These are phyloP conservation scores for Plectosphaerella cucumerina DNA, from an alignment of 2,329 filamentous ascomycete genomes.

Conservation along the genomic window DNA sequence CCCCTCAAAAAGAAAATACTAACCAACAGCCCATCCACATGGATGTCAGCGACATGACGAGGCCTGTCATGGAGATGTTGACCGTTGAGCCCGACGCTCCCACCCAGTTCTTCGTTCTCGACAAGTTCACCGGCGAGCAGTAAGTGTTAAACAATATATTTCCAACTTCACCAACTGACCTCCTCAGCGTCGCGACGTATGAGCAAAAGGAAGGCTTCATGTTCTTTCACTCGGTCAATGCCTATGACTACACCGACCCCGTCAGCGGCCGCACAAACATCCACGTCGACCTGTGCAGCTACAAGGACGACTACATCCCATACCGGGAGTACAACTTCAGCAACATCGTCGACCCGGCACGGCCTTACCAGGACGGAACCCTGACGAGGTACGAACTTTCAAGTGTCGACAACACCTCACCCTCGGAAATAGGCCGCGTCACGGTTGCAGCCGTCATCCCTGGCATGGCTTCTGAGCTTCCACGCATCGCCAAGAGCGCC, in stretches of 20 bases:
- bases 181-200: conserved; percentile 6
- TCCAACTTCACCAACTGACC: too few relatives aligned
- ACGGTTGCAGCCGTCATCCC: conserved; percentile 9
- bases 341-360: conserved; percentile 14
- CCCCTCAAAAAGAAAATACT: neutral
- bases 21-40: conserved; percentile 7
- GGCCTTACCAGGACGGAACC: conserved; percentile 3
- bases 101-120: conserved; percentile 12
- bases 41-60: conserved; percentile 15
- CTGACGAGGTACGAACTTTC: conserved; percentile 12
- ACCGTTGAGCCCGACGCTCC: conserved; percentile 7
- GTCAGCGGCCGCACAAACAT: conserved; percentile 5
- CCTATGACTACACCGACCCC: conserved; percentile 12
- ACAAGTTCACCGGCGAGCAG: conserved; percentile 11
- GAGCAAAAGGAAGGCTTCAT: conserved; percentile 9
- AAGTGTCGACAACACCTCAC: conserved; percentile 1
- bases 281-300: conserved; percentile 15
- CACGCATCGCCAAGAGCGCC: conserved; percentile 12
- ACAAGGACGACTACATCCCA: conserved; percentile 5
- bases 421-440: conserved; percentile 4
- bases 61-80: conserved; percentile 9
- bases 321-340: conserved; percentile 25
- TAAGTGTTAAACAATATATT: neutral
- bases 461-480: conserved; percentile 11
- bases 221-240: conserved; percentile 15